These are phyloP conservation scores for Filosporella fistucella DNA, from an alignment of 495 filamentous ascomycete species.

Conservation along the genomic window DNA sequence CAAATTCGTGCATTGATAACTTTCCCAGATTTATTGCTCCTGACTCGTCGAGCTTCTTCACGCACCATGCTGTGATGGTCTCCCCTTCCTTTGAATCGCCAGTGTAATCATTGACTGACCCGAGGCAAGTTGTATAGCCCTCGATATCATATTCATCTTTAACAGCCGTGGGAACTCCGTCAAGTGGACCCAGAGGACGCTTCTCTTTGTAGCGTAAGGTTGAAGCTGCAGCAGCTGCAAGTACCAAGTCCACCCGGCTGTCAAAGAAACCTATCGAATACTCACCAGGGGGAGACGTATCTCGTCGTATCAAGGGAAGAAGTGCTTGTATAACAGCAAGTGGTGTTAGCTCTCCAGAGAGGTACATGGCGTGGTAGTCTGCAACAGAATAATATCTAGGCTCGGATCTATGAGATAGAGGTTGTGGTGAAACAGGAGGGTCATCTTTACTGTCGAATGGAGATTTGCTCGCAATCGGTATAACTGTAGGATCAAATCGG, in stretches of 20 bases:
- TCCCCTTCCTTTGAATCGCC: constrained; percentile 33
- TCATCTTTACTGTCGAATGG: not conserved
- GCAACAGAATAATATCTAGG: constrained; percentile 60
- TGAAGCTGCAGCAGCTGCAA: constrained; percentile 64
- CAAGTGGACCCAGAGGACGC: constrained; percentile 59
- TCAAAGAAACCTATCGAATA: constrained; percentile 68
- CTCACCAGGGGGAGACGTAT: constrained; percentile 43
- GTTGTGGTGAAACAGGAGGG: constrained; percentile 23
- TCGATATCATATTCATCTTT: constrained; percentile 82
- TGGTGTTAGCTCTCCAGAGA: constrained; percentile 64
- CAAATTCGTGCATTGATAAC: constrained; percentile 88
- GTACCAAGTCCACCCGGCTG: constrained; percentile 52
- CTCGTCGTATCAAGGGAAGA: constrained; percentile 62
- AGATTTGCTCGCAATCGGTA: not conserved
- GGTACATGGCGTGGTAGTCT: constrained; percentile 73
- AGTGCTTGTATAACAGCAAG: constrained; percentile 63
- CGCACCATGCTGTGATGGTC: constrained; percentile 61
- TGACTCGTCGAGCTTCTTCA: constrained; percentile 67
- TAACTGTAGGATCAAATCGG: constrained; percentile 12
- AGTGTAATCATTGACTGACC: constrained; percentile 44
- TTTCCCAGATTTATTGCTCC: constrained; percentile 84
- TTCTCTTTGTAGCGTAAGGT: constrained; percentile 65
- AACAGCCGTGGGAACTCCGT: constrained; percentile 81
- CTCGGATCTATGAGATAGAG: too few species aligned
- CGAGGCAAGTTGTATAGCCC: constrained; percentile 59